These are phyloP conservation scores for Boletus pseudopeckii DNA, from an alignment of 768 basidiomycete genomes.

Conservation along the genomic window DNA sequence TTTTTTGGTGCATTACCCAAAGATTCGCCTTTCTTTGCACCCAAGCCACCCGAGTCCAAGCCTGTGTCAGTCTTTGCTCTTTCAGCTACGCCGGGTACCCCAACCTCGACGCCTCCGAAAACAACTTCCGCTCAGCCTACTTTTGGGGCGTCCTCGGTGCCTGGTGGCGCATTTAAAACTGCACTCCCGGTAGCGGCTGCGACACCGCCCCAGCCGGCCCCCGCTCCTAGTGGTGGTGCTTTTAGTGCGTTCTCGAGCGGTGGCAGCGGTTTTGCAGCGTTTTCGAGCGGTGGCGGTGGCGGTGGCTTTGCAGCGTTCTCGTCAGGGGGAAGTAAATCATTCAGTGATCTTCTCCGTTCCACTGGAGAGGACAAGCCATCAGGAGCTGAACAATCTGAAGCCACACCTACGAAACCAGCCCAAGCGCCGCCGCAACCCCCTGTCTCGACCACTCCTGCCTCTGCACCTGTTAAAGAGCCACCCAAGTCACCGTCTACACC, in stretches of 20 bases:
- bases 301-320: conserved; percentile 55
- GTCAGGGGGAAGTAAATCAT: conserved; percentile 47
- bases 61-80: conserved; percentile 39
- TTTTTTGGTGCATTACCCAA: conserved; percentile 35
- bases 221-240: conserved; percentile 17
- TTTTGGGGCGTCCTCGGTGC: conserved; percentile 40
- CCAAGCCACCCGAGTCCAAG: conserved; percentile 29
- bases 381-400: conserved; percentile 18
- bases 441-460: conserved; percentile 11
- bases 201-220: conserved; percentile 6
- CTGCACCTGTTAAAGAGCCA: conserved; percentile 15
- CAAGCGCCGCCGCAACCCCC: not conserved
- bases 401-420: conserved; percentile 5
- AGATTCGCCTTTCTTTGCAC: conserved; percentile 55
- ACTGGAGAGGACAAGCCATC: conserved; percentile 29
- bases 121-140: conserved; percentile 24
- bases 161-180: conserved; percentile 20
- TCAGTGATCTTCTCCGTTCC: conserved; percentile 55
- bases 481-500: not conserved
- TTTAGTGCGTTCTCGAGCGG: conserved; percentile 31
- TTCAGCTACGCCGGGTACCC: conserved; percentile 11
- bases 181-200: conserved; percentile 13
- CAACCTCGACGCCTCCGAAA: conserved; percentile 25
- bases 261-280: conserved; percentile 49
- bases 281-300: conserved; percentile 33